Evolutionary conservation across 2,329 filamentous ascomycete genomes (phyloP), one percentile per base, ranked within the genome.

Genomic region (Dryadomyces quercivorus): DNA sequence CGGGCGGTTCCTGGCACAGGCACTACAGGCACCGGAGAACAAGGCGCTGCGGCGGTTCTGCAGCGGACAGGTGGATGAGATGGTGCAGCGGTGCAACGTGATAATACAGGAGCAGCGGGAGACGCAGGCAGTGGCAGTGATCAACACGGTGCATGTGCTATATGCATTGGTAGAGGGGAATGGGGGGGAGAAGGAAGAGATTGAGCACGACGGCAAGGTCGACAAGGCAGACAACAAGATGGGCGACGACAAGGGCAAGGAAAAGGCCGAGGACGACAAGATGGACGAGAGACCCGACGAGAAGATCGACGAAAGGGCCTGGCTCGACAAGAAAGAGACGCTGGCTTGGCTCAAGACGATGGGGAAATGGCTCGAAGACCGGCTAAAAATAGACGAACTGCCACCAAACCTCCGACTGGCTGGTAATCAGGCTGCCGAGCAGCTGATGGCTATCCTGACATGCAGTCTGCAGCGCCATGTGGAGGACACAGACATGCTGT

Each of bases 1-100:
- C 63, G 93, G 94, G 3, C 83, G 93, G 16, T 88, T 98, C 67
- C 82, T 98, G 59, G 87, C 89, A 0, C 93, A 98, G 66, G 82
- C 95, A 15, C 76, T 98, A 21, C 77, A 80, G 2, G 82, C 95
- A 63, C 75, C 82, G 0, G 84, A 86, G 16, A 95, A 90, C 65
- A 79, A 76, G 31, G 75, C 85, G 1, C 71, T 98, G 46, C 80
- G 93, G 51, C 83, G 88, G 50, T 81, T 84, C 42, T 83, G 93
- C 8, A 80, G 85, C 53, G 78, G 81, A 18, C 86, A 92, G 58
- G 77, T 89, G 1, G 82, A 90, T 50, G 78, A 75, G 0, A 78
- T 98, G 55, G 77, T 90, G 58, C 77, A 79, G 50, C 77, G 79
- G 47, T 85, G 82, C 60, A 80, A 78, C 52, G 84, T 87, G 54